Evolutionary conservation across 2,329 filamentous ascomycete genomes (phyloP), one percentile per base, ranked within the genome.

Genomic region (Aschersonia sp.): DNA sequence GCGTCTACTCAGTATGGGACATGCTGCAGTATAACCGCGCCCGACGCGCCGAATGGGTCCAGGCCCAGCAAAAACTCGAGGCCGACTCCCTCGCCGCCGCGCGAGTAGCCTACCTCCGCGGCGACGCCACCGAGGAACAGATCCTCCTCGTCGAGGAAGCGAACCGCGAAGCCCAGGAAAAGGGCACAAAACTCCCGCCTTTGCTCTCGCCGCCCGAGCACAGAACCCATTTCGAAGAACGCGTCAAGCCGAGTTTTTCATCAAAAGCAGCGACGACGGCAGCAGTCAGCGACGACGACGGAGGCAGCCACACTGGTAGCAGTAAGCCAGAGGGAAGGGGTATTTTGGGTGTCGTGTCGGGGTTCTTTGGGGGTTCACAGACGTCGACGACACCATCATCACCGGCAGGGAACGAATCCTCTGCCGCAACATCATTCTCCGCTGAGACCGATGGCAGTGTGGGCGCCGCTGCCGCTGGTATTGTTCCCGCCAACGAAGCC

Each of bases 11-110:
- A 37, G 72, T 76, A 14, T 72, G 68, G 65, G 76, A 80, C 61
- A 80, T 80, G 76, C 67, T 79, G 51, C 66, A 69, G 47, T 74
- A 75, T 62, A 80, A 80, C 68, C 72, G 72, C 56, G 71, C 73
- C 63, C 75, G 76, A 56, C 75, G 75, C 57, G 65, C 63, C 57
- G 76, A 80, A 60, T 80, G 78, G 67, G 58, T 73, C 56, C 70
- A 74, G 50, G 67, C 74, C 47, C 75, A 78, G 57, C 68, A 69
- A 60, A 64, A 69, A 51, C 65, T 78, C 58, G 68, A 71, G 46
- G 69, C 67, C 56, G 74, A 78, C 63, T 68, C 68, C 53, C 71
- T 80, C 48, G 70, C 74, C 53, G 68, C 70, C 52, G 76, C 76
- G 46, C 75, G 76, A 32, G 64, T 80, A 14, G 76, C 76, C 50